phyloP scores from a whole-genome alignment of 2,329 filamentous ascomycete genomes.

The Fusarium coffeatum region DNA sequence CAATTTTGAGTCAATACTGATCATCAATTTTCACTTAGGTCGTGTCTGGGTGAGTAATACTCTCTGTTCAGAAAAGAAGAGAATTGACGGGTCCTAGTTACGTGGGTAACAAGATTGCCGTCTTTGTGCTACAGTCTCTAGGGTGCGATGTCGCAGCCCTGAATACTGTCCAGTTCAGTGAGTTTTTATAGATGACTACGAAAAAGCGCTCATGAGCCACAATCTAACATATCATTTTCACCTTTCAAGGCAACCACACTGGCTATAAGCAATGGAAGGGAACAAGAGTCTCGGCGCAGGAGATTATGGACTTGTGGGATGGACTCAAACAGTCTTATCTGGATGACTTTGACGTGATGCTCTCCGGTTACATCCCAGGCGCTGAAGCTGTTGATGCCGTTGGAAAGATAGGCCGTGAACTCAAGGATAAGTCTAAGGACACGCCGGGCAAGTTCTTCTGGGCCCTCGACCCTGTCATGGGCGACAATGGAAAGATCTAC shows the following conservation, averaged over 20 bases:
- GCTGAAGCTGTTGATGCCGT: slow-evolving; percentile 86
- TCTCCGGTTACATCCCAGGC: slow-evolving; percentile 94
- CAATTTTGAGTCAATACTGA: slow-evolving; percentile 20
- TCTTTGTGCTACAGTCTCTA: slow-evolving; percentile 91
- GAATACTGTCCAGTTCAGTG: slow-evolving; percentile 98
- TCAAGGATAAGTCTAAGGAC: slow-evolving; percentile 72
- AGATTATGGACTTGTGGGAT: slow-evolving; percentile 86
- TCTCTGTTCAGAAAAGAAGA: background rate
- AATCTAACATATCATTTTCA: slow-evolving; percentile 13
- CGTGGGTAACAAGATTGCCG: slow-evolving; percentile 97
- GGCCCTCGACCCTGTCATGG: slow-evolving; percentile 98
- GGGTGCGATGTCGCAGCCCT: slow-evolving; percentile 94
- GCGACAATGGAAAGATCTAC: slow-evolving; percentile 91
- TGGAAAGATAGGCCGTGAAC: slow-evolving; percentile 83
- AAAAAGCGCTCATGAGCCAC: background rate
- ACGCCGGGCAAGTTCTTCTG: slow-evolving; percentile 88
- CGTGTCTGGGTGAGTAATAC: slow-evolving; percentile 44
- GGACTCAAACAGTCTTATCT: slow-evolving; percentile 87
- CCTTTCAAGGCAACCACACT: slow-evolving; percentile 85
- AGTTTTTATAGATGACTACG: slow-evolving; percentile 48
- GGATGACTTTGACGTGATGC: slow-evolving; percentile 91
- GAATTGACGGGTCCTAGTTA: slow-evolving; percentile 69
- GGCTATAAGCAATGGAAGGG: slow-evolving; percentile 92
- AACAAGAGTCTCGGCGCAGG: slow-evolving; percentile 80
- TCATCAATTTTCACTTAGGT: slow-evolving; percentile 32